Evolutionary conservation across 306 rosid genomes (phyloP), one percentile per base, ranked within the genome.

Genomic region (Vigna radiata): DNA sequence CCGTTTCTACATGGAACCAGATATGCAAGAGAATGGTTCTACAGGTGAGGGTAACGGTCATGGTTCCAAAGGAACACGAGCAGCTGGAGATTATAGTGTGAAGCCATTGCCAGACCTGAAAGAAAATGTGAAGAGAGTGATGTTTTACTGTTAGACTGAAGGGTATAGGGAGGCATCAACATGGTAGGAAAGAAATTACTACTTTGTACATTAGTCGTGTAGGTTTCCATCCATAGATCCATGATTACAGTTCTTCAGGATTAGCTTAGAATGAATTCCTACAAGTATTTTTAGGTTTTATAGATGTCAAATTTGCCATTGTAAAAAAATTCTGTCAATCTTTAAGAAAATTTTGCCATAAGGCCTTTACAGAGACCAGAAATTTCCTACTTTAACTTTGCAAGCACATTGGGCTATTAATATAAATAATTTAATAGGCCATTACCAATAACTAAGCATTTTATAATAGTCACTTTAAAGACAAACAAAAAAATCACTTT

Each of bases 51-150:
- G 85, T n/a, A 81, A 72, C 16, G 81, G 88, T 77, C 94, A 88
- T 44, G 62, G 79, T 31, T 58, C 79, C 15, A 89, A 89, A 86
- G 84, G 81, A 39, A 87, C 85, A 14, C 83, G 95, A 27, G 48
- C 74, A 10, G 75, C 79, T 0, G 96, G 95, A 64, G 95, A 93
- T 60, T 55, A 86, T 48, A 92, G 90, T 21, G 91, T 93, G 78
- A 88, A 93, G 64, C 98, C 97, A 18, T 87, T 93, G 90, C 98
- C 97, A 50, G 98, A 93, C 53, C 77, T 93, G 69, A 93, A 93
- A 81, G 98, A 93, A 75, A 93, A 93, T 74, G 98, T 93, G 72
- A 91, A 93, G 90, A 91, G 96, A 82, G 98, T 93, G 13, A 93
- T 93, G 98, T 93, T 93, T 58, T 93, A 93, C 67, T 93, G 98